These are phyloP conservation scores for Kurtzmaniella quercitrusa DNA, from an alignment of 1,139 yeast species.

Conservation along the genomic window DNA sequence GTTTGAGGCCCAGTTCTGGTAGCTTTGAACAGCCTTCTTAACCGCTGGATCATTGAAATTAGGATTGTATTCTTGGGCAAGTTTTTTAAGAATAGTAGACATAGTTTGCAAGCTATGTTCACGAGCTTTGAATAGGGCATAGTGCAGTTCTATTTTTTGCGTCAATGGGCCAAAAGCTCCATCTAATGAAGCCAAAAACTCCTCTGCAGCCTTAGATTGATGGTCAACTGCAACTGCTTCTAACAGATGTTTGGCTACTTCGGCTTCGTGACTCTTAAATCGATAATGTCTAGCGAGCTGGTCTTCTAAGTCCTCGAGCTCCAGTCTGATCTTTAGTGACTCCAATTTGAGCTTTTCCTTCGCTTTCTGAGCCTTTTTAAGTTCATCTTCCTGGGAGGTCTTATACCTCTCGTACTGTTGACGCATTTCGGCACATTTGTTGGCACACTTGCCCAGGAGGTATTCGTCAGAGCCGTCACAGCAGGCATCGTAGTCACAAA, in stretches of 20 bases:
- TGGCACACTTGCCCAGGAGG: conserved; percentile 42
- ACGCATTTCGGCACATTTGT: conserved; percentile 51
- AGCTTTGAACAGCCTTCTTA: conserved; percentile 61
- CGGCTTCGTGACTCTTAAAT: neutral
- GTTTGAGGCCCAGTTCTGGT: conserved; percentile 50
- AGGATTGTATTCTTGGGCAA: conserved; percentile 69
- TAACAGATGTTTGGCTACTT: neutral
- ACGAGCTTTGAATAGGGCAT: conserved; percentile 29
- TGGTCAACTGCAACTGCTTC: conserved; percentile 13
- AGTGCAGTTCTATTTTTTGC: conserved; percentile 6
- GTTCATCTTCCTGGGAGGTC: conserved; percentile 11
- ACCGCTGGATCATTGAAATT: conserved; percentile 90
- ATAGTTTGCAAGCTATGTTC: conserved; percentile 21
- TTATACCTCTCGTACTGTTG: conserved; percentile 24
- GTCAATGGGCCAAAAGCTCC: conserved; percentile 18
- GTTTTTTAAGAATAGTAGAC: conserved; percentile 40
- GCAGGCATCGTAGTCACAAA: conserved; percentile 84
- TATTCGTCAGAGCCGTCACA: conserved; percentile 95
- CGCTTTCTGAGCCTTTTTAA: conserved; percentile 19
- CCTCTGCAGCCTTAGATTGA: conserved; percentile 18
- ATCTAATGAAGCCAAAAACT: conserved; percentile 9
- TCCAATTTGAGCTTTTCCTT: conserved; percentile 14
- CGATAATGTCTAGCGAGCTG: neutral
- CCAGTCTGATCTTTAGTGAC: conserved; percentile 7
- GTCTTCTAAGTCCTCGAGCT: conserved; percentile 3